Evolutionary conservation across 352 stramenopile species (phyloP).

Genomic region (Phytopythium delawarense): DNA sequence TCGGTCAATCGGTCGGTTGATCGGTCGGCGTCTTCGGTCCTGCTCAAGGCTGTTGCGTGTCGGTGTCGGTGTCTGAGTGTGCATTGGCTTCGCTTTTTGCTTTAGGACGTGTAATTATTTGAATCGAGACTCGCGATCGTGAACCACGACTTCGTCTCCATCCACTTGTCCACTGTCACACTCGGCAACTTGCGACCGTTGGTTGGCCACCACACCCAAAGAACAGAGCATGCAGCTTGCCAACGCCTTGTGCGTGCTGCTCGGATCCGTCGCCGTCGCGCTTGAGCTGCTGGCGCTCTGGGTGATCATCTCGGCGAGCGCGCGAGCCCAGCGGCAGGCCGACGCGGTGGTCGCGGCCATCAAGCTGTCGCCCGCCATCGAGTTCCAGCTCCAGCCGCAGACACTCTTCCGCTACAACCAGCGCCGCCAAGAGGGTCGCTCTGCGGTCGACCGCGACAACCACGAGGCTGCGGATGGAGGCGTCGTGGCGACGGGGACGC

Average conservation of each 20-base stretch:
- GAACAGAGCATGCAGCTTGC: constrained; percentile 15
- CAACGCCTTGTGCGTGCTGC: not conserved
- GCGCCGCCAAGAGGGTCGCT: not conserved
- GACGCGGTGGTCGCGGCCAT: constrained; percentile 20
- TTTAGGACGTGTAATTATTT: constrained; percentile 1
- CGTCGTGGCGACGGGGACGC: constrained; percentile 15
- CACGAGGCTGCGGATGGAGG: not conserved
- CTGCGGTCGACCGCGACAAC: not conserved
- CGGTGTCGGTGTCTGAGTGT: not conserved
- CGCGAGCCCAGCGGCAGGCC: constrained; percentile 16
- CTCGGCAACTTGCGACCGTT: no score
- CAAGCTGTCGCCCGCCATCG: constrained; percentile 19
- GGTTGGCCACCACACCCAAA: no score
- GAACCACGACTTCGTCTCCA: not conserved
- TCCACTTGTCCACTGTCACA: not conserved
- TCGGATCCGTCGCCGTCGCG: not conserved
- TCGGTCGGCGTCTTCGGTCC: not conserved
- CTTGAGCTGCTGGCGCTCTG: constrained; percentile 15
- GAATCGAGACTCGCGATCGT: not conserved
- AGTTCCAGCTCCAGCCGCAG: constrained; percentile 29
- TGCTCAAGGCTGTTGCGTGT: not conserved
- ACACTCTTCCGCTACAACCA: constrained; percentile 8
- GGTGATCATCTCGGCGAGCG: constrained; percentile 18
- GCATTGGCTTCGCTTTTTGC: not conserved
- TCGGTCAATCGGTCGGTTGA: not conserved